Conservation (phyloP, 345 rosid species). For the Pseudoturritis turrita region DNA sequence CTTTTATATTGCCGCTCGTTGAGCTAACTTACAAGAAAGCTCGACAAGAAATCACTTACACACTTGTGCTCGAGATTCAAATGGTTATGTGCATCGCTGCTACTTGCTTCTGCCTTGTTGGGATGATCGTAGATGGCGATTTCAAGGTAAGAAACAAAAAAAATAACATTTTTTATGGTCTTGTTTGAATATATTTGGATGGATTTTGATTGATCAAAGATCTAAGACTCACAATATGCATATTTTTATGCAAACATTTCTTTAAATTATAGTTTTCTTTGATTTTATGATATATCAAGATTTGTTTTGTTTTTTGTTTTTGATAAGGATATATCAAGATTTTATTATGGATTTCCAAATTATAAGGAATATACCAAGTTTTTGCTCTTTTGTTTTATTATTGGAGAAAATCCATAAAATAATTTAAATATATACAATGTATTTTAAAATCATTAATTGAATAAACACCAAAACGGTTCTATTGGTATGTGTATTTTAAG, state of each 20-base stretch:
- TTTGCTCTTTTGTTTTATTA: background rate
- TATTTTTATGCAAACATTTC: background rate
- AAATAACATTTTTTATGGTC: background rate
- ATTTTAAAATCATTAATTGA: no score
- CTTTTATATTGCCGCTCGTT: slow-evolving; percentile 60
- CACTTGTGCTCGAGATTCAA: slow-evolving; percentile 70
- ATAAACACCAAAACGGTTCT: background rate
- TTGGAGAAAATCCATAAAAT: background rate
- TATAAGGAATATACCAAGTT: background rate
- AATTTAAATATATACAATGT: background rate
- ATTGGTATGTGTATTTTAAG: background rate
- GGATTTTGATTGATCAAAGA: background rate
- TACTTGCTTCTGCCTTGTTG: slow-evolving; percentile 47
- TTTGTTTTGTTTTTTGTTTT: background rate
- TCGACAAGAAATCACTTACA: slow-evolving; percentile 44
- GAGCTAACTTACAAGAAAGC: slow-evolving; percentile 60
- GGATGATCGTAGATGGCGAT: slow-evolving; percentile 55
- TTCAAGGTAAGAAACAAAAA: slow-evolving; percentile 43
- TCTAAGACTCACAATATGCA: background rate
- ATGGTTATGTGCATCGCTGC: slow-evolving; percentile 55
- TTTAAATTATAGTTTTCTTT: background rate
- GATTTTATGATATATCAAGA: background rate
- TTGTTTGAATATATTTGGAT: background rate
- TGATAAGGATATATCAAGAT: background rate
- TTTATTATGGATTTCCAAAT: background rate